These are phyloP conservation scores for Prototheca cutis DNA, from an alignment of 163 green algal species.

Conservation along the genomic window DNA sequence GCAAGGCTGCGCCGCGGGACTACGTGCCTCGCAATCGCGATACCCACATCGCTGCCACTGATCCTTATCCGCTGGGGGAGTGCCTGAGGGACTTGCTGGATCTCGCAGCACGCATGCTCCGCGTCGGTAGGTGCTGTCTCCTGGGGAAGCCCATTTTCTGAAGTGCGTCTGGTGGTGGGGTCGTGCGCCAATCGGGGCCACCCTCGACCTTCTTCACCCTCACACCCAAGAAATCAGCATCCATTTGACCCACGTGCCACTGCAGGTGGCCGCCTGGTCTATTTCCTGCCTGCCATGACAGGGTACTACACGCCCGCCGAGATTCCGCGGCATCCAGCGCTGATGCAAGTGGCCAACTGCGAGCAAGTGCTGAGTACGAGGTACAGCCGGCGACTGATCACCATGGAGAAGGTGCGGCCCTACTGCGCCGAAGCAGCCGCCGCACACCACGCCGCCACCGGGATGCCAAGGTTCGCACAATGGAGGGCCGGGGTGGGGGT, in stretches of 20 bases:
- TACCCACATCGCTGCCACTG: slow-evolving; percentile 48
- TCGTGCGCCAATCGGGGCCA: too few relatives aligned
- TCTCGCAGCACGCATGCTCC: slow-evolving; percentile 55
- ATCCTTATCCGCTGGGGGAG: slow-evolving; percentile 74
- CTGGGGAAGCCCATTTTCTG: too few relatives aligned
- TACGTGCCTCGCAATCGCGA: slow-evolving; percentile 16
- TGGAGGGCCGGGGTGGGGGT: too few relatives aligned
- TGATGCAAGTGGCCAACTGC: slow-evolving; percentile 48
- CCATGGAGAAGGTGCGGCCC: slow-evolving; percentile 51
- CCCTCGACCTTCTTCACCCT: too few relatives aligned
- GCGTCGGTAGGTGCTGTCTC: slow-evolving; percentile 17
- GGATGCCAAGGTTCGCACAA: slow-evolving; percentile 1
- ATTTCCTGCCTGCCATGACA: slow-evolving; percentile 58
- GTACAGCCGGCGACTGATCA: slow-evolving; percentile 73
- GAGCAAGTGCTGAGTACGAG: slow-evolving; percentile 60
- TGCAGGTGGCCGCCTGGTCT: slow-evolving; percentile 58
- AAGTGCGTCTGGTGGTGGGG: too few relatives aligned
- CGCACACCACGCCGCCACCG: slow-evolving; percentile 8
- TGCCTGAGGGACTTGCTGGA: slow-evolving; percentile 86
- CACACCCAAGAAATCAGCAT: background rate
- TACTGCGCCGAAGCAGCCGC: slow-evolving; percentile 27
- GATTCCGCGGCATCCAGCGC: slow-evolving; percentile 45
- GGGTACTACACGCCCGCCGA: slow-evolving; percentile 43
- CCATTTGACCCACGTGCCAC: too few relatives aligned
- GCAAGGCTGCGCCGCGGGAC: slow-evolving; percentile 51